phyloP scores from a whole-genome alignment of 2,329 filamentous ascomycete species.

The Fusarium sarcochroum region DNA sequence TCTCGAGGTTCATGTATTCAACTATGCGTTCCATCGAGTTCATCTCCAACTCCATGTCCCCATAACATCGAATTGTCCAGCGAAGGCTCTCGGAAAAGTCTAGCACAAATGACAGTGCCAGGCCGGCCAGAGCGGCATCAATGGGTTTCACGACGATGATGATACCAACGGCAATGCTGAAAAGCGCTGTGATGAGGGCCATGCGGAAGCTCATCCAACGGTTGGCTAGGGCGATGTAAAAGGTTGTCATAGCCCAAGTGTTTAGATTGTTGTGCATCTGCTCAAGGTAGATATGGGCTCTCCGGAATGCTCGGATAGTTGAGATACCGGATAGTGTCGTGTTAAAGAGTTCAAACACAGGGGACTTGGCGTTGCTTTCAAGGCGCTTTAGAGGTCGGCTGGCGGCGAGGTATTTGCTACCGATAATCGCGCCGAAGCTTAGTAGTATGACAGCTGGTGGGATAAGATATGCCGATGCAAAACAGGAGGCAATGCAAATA shows the following conservation, averaged over 20 bases:
- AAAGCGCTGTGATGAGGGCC: slow-evolving; percentile 75
- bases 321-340: slow-evolving; percentile 78
- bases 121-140: slow-evolving; percentile 78
- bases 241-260: slow-evolving; percentile 74
- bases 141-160: slow-evolving; percentile 75
- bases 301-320: slow-evolving; percentile 81
- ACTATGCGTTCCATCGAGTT: slow-evolving; percentile 82
- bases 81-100: slow-evolving; percentile 75
- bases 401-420: slow-evolving; percentile 72
- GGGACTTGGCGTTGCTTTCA: slow-evolving; percentile 81
- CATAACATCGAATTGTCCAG: slow-evolving; percentile 75
- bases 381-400: slow-evolving; percentile 82
- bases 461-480: slow-evolving; percentile 77
- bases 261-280: slow-evolving; percentile 79
- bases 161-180: slow-evolving; percentile 73
- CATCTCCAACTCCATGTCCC: slow-evolving; percentile 81
- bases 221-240: slow-evolving; percentile 78
- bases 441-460: slow-evolving; percentile 72
- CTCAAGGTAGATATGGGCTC: slow-evolving; percentile 73
- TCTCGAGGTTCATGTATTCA: slow-evolving; percentile 78
- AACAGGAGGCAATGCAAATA: slow-evolving; percentile 74
- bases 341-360: slow-evolving; percentile 83
- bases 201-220: slow-evolving; percentile 83
- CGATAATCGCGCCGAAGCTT: slow-evolving; percentile 67
- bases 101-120: slow-evolving; percentile 79